Base-by-base conservation (phyloP, 371 early-diverging fungal species). In the Mucor ambiguus region DNA sequence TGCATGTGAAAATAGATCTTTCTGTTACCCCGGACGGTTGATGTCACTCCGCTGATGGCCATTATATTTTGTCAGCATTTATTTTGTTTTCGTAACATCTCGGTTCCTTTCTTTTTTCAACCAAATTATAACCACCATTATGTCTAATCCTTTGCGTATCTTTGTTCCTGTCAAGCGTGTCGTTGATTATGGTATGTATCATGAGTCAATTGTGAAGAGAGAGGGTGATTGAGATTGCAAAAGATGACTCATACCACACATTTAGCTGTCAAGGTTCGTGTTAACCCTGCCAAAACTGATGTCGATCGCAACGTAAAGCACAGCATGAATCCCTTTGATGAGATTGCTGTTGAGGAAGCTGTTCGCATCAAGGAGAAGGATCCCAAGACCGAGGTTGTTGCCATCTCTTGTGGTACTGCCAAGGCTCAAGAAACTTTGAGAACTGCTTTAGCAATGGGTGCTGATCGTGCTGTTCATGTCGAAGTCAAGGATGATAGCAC, bases 301-400 rank as follows among this genome's bases (percentile, higher is more conserved):
- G 96, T 98, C 71, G 99, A 97, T 77, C 95, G 95, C 33, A 92
- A 90, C 73, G 94, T 96, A 60, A 98, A 97, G 90, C 98, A 98
- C 89, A 94, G 95, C 72, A 95, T 98, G 93, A 99, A 99, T 83
- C 99, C 99, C 46, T 98, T 99, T 81, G 98, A 98, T 73, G 98
- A 98, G 79, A 98, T 98, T 80, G 98, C 97, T 44, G 85, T 98
- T 28, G 98, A 98, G 78, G 96, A 96, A 76, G 97, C 98, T 59
- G 89, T 99, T 32, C 87, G 92, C 52, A 84, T 98, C 72, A 94
- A 94, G 85, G 98, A 98, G 78, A 86, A 86, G 62, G 71, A 83
- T 30, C 87, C 84, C 48, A 89, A 89, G 74, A 81, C 85, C 41
- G 91, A 92, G 68, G 90, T 97, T 60, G 80, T 98, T 66, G 96